Percentiles rank a stretch among this genome's conserved stretches.
Conservation (phyloP, 208 protist genomes). For the Angomonas deanei region DNA sequence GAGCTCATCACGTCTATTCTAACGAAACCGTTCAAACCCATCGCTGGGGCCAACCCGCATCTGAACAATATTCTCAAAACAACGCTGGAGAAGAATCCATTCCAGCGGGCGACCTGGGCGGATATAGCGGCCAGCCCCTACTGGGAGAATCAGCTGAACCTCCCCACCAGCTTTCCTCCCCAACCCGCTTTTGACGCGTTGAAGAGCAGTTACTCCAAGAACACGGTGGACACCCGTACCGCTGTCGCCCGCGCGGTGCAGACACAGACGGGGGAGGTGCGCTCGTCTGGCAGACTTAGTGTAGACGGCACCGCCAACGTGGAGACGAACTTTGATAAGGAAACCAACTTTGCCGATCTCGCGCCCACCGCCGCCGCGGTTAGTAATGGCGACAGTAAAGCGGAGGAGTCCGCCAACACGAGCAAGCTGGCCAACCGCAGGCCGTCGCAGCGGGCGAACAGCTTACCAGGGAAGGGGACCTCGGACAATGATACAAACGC, state of each 20-base stretch:
- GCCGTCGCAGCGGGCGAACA: not conserved
- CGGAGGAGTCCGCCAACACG: not conserved
- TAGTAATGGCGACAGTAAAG: not conserved
- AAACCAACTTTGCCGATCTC: conserved; percentile 58
- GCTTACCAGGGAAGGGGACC: not conserved
- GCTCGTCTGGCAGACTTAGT: conserved; percentile 20
- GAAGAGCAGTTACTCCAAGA: conserved; percentile 6
- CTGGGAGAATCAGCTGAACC: conserved; percentile 60
- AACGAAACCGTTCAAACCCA: conserved; percentile 17
- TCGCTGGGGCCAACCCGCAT: conserved; percentile 27
- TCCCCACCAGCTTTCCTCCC: conserved; percentile 28
- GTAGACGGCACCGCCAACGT: conserved; percentile 22
- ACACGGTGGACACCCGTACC: conserved; percentile 13
- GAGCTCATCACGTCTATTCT: conserved; percentile 93
- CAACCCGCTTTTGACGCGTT: conserved; percentile 69
- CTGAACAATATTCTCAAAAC: conserved; percentile 64
- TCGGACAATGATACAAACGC: not conserved
- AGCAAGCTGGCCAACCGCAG: not conserved
- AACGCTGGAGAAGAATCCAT: conserved; percentile 80
- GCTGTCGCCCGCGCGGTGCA: conserved; percentile 27
- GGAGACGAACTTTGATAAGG: conserved; percentile 41
- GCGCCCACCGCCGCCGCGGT: conserved; percentile 6
- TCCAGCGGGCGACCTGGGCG: conserved; percentile 68
- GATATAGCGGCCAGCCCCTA: conserved; percentile 70
- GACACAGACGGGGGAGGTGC: conserved; percentile 25